These are phyloP conservation scores for Paramecium bursaria DNA, from an alignment of 73 alveolate genomes.

Conservation along the genomic window DNA sequence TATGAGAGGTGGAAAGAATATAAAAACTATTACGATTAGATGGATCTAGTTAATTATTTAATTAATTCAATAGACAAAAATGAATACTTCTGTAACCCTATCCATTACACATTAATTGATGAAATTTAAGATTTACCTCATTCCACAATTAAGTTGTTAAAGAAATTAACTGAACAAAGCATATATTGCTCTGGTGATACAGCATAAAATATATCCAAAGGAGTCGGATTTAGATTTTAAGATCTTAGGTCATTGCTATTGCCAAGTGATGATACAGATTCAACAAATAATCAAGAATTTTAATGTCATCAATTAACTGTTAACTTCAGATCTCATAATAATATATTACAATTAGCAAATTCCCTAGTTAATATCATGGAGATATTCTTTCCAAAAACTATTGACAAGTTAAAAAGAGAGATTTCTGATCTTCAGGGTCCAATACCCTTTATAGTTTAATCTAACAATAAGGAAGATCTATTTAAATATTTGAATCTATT, in stretches of 20 bases:
- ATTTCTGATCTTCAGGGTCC: constrained; percentile 55
- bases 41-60: constrained; percentile 79
- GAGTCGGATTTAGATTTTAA: constrained; percentile 77
- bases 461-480: too few relatives aligned
- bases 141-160: constrained; percentile 64
- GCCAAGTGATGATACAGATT: too few relatives aligned
- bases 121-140: constrained; percentile 85
- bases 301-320: constrained; percentile 1
- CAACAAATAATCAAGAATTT: too few relatives aligned
- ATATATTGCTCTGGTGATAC: constrained; percentile 85
- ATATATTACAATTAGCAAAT: constrained; percentile 58
- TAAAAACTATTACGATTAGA: constrained; percentile 69
- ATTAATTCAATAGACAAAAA: constrained; percentile 17
- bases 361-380: constrained; percentile 49
- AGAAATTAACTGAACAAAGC: constrained; percentile 62
- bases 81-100: constrained; percentile 50
- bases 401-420: constrained; percentile 63
- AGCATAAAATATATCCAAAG: constrained; percentile 89
- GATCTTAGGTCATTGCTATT: too few relatives aligned
- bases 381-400: constrained; percentile 66
- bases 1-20: constrained; percentile 80
- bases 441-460: constrained; percentile 25
- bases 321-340: constrained; percentile 68
- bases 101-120: constrained; percentile 78
- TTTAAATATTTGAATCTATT: too few relatives aligned